Conservation (phyloP, 108 stramenopile species). For the Conticribra weissflogii region DNA sequence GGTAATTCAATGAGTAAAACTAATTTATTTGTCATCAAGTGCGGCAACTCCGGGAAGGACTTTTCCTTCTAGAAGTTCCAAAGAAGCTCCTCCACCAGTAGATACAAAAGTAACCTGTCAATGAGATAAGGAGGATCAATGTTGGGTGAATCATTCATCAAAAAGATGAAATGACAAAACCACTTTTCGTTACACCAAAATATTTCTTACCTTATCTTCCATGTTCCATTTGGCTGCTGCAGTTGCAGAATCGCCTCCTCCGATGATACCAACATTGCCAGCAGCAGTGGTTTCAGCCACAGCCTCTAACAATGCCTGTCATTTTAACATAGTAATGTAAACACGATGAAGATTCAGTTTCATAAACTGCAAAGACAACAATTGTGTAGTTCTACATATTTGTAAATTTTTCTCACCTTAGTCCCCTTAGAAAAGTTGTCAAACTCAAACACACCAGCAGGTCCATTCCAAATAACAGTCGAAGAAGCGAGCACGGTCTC, state of each 20-base stretch:
- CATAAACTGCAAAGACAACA: not conserved
- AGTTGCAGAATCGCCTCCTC: conserved; percentile 99
- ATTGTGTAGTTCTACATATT: not conserved
- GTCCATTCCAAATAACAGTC: conserved; percentile 89
- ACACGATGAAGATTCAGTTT: not conserved
- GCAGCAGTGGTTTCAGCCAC: conserved; percentile 27
- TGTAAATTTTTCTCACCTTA: not conserved
- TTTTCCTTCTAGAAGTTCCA: conserved; percentile 99
- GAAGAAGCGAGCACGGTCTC: conserved; percentile 49
- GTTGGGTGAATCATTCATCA: too few relatives aligned
- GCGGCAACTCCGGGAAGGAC: conserved; percentile 97
- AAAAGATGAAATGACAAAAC: too few relatives aligned
- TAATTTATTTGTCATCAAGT: conserved; percentile 86
- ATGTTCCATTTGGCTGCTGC: conserved; percentile 92
- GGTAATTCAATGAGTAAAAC: too few relatives aligned
- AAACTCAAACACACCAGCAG: conserved; percentile 84
- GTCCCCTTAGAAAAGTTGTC: conserved; percentile 41
- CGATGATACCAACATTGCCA: conserved; percentile 91
- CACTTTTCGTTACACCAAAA: too few relatives aligned
- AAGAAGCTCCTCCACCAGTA: conserved; percentile 96
- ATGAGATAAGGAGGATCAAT: too few relatives aligned
- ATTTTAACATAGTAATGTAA: not conserved
- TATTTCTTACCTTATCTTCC: conserved; percentile 86
- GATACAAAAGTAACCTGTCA: conserved; percentile 99
- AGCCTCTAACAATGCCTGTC: conserved; percentile 26